Evolutionary conservation across 23 red algal species (phyloP), one percentile per base, ranked within the genome.

Genomic region (Gracilariopsis chorda): DNA sequence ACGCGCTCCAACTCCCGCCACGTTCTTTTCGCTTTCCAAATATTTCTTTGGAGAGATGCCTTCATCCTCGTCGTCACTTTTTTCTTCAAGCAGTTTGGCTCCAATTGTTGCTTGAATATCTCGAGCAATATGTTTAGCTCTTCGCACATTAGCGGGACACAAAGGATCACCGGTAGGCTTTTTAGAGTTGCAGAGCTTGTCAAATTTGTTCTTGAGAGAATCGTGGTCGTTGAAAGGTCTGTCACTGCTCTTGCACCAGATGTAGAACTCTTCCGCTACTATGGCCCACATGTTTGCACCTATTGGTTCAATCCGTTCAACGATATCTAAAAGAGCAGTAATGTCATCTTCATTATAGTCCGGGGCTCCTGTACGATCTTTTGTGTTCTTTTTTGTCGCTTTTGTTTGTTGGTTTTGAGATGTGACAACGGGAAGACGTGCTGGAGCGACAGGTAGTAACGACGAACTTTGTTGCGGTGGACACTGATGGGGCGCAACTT

Each of bases 151-250:
- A 19, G 0, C 0, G 10, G 58, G 33, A 47, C 67, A 88, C 0
- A 0, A 88, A 6, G 48, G 49, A 40, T 72, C 48, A 13, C 2
- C 3, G 8, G 80, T 85, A 30, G 3, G 7, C 10, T 85, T 69
- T 46, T 85, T 70, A 1, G 33, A 7, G 37, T 65, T 53, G 40
- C 57, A 69, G 0, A 85, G 35, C 0, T 85, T 63, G 27, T 48
- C 56, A 4, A 69, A 67, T 28, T 85, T 85, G 39, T 48, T 70
- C 40, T 85, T 16, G 7, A 77, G 83, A 17, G 45, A 77, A 17
- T 68, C 62, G 17, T 12, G 2, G 6, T 68, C 32, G 2, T 36
- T 6, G 5, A 25, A 2, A 25, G 25, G 59, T 21, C 59, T 25
- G 13, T 3, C 59, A 33, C 5, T 68, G 28, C 33, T 36, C 4